A percentile compares a stretch with the other conserved stretches of the same genome.
Conservation (phyloP, 2,329 filamentous ascomycete genomes). For the Penicillium vulpinum region DNA sequence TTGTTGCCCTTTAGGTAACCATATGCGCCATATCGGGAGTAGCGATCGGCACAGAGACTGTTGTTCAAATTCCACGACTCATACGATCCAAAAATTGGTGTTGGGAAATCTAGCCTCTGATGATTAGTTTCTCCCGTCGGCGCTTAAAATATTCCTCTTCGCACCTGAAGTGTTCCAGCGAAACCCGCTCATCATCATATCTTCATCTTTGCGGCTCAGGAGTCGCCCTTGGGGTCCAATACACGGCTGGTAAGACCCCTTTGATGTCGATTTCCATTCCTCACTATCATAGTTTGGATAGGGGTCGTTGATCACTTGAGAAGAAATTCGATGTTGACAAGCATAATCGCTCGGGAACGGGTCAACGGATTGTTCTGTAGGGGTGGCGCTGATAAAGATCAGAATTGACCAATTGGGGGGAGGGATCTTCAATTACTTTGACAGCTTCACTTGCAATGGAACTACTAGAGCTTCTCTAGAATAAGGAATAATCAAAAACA, state of each 20-base stretch:
- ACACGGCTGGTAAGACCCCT: slow-evolving; percentile 4
- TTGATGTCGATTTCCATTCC: slow-evolving; percentile 2
- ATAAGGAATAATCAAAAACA: not conserved
- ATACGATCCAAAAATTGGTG: slow-evolving; percentile 15
- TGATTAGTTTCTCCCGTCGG: not conserved
- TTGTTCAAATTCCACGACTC: slow-evolving; percentile 13
- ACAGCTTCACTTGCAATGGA: not conserved
- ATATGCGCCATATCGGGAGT: slow-evolving; percentile 16
- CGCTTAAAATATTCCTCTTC: not conserved
- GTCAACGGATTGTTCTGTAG: not conserved
- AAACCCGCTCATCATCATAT: slow-evolving; percentile 12
- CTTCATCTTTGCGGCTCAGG: slow-evolving; percentile 2
- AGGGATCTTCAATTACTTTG: not conserved
- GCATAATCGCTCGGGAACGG: slow-evolving; percentile 6
- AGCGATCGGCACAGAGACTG: slow-evolving; percentile 8
- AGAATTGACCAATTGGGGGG: not conserved
- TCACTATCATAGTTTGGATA: slow-evolving; percentile 11
- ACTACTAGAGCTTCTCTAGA: slow-evolving; percentile 2
- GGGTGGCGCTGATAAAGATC: not conserved
- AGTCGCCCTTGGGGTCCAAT: slow-evolving; percentile 5
- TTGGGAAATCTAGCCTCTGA: slow-evolving; percentile 8
- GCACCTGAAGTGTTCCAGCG: slow-evolving; percentile 9
- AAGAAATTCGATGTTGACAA: not conserved
- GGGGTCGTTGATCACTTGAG: slow-evolving; percentile 7
- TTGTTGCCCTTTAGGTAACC: slow-evolving; percentile 2